phyloP scores from a whole-genome alignment of 139 green algal species.

The Chlorella sp. region DNA sequence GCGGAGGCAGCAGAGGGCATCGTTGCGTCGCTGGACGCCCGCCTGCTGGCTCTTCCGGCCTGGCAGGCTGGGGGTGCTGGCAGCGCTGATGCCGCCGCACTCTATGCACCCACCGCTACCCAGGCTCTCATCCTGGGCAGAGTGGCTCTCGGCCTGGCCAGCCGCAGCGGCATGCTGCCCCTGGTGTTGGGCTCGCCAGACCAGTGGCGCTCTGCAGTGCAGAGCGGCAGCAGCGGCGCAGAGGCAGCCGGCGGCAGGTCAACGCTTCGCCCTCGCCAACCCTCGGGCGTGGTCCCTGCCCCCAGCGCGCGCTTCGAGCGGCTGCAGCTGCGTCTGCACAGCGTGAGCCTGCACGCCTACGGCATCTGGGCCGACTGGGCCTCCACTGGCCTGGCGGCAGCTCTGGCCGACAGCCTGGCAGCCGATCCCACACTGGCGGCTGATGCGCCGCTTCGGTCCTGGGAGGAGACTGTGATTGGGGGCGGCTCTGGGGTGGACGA shows the following conservation, averaged over 20 bases:
- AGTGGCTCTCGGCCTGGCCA: conserved; percentile 24
- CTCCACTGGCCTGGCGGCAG: conserved; percentile 46
- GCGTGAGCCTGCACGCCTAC: conserved; percentile 47
- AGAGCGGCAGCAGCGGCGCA: not conserved
- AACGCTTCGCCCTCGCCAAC: not conserved
- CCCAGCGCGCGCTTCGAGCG: conserved; percentile 38
- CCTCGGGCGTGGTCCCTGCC: conserved; percentile 10
- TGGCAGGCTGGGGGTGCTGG: not conserved
- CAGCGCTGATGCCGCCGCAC: not conserved
- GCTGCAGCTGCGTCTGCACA: conserved; percentile 27
- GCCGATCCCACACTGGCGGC: conserved; percentile 59
- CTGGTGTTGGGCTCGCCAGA: conserved; percentile 53
- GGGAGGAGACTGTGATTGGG: conserved; percentile 66
- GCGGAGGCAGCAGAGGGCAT: conserved; percentile 35
- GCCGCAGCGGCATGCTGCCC: conserved; percentile 38
- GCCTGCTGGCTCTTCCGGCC: conserved; percentile 42
- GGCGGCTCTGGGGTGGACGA: conserved; percentile 26
- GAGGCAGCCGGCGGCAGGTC: not conserved
- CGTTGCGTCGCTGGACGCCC: conserved; percentile 22
- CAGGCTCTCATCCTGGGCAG: conserved; percentile 70
- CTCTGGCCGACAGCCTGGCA: not conserved
- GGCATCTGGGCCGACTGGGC: conserved; percentile 79
- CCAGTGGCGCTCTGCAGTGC: conserved; percentile 36
- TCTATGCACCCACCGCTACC: conserved; percentile 47
- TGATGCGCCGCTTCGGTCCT: conserved; percentile 55